Evolutionary conservation across 2,329 filamentous ascomycete genomes (phyloP).

Genomic region (Apiospora aurea): DNA sequence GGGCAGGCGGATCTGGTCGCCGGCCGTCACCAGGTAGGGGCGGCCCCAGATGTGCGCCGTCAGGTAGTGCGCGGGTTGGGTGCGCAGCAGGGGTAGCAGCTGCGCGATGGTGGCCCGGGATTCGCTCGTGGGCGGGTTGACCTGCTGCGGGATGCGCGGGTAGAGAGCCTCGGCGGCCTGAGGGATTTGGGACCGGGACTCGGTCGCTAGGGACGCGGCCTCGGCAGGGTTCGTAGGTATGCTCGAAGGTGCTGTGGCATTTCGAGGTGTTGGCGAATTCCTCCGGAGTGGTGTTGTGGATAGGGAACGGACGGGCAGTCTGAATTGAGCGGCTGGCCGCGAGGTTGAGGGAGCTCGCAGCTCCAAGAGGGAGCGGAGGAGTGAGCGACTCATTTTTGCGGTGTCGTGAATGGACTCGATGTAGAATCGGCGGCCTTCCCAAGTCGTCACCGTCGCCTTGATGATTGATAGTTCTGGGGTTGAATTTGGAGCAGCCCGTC

Average conservation of each 20-base stretch:
- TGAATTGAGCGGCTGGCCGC: slow-evolving; percentile 52
- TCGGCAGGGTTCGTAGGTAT: not conserved
- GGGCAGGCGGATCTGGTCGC: slow-evolving; percentile 78
- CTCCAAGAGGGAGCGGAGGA: slow-evolving; percentile 70
- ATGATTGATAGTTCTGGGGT: not conserved
- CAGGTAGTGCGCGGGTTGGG: slow-evolving; percentile 80
- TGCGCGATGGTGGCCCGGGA: slow-evolving; percentile 56
- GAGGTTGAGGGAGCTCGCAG: slow-evolving; percentile 55
- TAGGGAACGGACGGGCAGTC: slow-evolving; percentile 37
- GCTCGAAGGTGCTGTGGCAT: not conserved
- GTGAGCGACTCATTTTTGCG: slow-evolving; percentile 60
- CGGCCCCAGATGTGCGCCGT: slow-evolving; percentile 80
- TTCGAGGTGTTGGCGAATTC: not conserved
- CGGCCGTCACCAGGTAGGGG: slow-evolving; percentile 80
- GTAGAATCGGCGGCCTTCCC: not conserved
- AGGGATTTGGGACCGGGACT: slow-evolving; percentile 1
- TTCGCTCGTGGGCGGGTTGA: slow-evolving; percentile 45
- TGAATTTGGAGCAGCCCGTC: not conserved
- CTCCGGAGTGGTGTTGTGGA: slow-evolving; percentile 32
- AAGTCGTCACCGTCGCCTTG: slow-evolving; percentile 2
- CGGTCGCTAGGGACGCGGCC: slow-evolving; percentile 24
- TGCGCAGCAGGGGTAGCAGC: slow-evolving; percentile 74
- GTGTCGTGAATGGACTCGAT: not conserved
- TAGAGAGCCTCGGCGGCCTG: slow-evolving; percentile 21
- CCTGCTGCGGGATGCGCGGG: slow-evolving; percentile 33